Evolutionary conservation across 2,329 filamentous ascomycete species (phyloP), one percentile per base, ranked within the genome.

Genomic region (Xylariaceae sp.): DNA sequence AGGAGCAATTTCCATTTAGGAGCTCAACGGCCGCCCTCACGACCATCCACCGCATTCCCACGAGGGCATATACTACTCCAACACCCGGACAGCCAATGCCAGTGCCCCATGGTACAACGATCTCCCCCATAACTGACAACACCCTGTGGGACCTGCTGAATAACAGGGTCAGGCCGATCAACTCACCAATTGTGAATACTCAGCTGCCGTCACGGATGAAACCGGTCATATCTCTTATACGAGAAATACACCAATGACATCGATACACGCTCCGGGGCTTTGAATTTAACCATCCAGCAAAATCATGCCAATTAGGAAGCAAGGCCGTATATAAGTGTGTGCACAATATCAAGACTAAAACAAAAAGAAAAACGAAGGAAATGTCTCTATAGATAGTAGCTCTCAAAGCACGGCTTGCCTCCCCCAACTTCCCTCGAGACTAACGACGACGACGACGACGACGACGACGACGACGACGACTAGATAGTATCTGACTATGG

Each of bases 311-410:
- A 26, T 30, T 35, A 35, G 35, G 32, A 35, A 51, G 44, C 19
- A 35, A 35, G 47, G 47, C 8, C 8, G 51, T 47, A 11, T 56
- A 44, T 54, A 43, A 47, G 48, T 49, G 51, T 54, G 11, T 47
- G 32, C n/a, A 19, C 19, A 31, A 45, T 51, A 26, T 47, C 40
- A 45, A 45, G 40, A 40, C 12, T 19, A 19, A 19, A 19, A 1
- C 0, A 19, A 19, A 19, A 19, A 19, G 19, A 19, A 19, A 56
- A 12, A 50, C 27, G 51, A 48, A 51, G 46, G 52, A 12, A 50
- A 50, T 43, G 29, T 35, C 51, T 41, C 46, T n/a, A 48, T 50
- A 45, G 29, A n/a, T 29, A 31, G 6, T 29, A 31, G 29, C 43
- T 30, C n/a, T 29, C 7, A 51, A 19, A 12, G 9, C 8, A 26